Base-by-base conservation (phyloP, 352 stramenopile species). In the Pythium monospermum region DNA sequence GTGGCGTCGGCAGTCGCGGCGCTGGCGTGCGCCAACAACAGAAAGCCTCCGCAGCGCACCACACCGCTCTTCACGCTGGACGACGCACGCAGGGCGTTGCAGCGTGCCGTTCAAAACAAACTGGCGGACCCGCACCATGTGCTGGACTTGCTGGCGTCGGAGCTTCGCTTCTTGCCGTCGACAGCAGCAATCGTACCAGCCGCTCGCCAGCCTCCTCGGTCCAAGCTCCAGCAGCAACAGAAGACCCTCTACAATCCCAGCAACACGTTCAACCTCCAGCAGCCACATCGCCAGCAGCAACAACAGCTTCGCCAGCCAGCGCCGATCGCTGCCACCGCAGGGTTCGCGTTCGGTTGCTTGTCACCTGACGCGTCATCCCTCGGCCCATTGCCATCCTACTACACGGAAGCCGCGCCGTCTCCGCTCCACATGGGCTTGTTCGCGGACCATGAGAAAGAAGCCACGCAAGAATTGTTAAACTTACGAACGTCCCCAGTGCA, bases 1-100 rank as follows among this genome's bases (percentile, higher is more conserved):
- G 71, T 87, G 18, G 74, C 79, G 11, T 83, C 72, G 1, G 72
- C 74, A 8, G 61, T 90, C 8, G 73, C 76, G 13, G 68, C 73
- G 6, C 73, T 90, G 37, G 72, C 71, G 10, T 84, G 65, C 41
- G 68, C 59, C 7, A 76, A 66, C 18, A 62, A 67, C 45, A 57
- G 66, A 42, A 22, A 61, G 1, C 73, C 76, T 10, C 73, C 76
- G 11, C 69, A 71, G 25, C 66, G 73, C 1, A 49, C 41, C 8
- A 45, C 57, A 2, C 58, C 71, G 1, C 49, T 68, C 3, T 87
- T 87, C 45, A 69, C 71, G 0, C 52, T 71, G 15, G 64, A 76
- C 4, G 60, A 82, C 10, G 73, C 76, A 2, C 53, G 61, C 0
- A 16, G 18, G 2, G 47, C 48, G 16, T 26, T 67, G 10, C 27